phyloP scores from a whole-genome alignment of 192 early-diverging fungal genomes.

The Gaertneriomyces semiglobifer region DNA sequence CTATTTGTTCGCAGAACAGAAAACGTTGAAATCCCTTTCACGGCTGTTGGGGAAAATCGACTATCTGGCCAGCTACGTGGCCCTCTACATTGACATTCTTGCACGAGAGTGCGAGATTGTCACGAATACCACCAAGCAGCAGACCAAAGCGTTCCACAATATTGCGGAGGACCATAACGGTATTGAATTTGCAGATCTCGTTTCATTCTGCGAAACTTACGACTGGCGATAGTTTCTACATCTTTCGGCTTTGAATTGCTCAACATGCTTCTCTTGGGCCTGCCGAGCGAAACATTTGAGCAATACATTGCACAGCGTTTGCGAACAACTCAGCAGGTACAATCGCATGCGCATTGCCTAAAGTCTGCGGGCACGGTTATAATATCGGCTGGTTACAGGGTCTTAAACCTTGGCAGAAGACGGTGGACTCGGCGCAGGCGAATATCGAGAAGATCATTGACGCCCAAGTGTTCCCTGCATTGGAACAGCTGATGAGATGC shows the following conservation, averaged over 20 bases:
- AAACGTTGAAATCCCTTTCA: too few relatives aligned
- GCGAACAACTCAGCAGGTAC: too few relatives aligned
- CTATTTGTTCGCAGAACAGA: too few relatives aligned
- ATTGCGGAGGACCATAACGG: constrained; percentile 16
- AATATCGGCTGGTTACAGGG: not conserved
- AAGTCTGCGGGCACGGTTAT: too few relatives aligned
- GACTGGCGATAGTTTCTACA: not conserved
- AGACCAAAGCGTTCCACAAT: constrained; percentile 7
- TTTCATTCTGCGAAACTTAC: not conserved
- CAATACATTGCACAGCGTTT: constrained; percentile 15
- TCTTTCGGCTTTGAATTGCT: constrained; percentile 6
- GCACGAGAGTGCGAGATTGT: not conserved
- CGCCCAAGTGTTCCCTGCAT: too few relatives aligned
- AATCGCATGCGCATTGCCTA: too few relatives aligned
- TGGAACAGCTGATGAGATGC: too few relatives aligned
- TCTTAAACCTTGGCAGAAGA: constrained; percentile 9
- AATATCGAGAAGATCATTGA: too few relatives aligned
- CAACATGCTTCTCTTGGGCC: constrained; percentile 11
- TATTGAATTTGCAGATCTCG: not conserved
- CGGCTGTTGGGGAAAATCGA: too few relatives aligned
- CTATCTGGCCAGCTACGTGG: too few relatives aligned
- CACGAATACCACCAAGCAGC: not conserved
- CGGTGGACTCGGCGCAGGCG: not conserved
- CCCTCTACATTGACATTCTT: too few relatives aligned
- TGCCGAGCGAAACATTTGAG: constrained; percentile 12